Conservation (phyloP, 768 basidiomycete genomes). For the Mycena capillaripes region DNA sequence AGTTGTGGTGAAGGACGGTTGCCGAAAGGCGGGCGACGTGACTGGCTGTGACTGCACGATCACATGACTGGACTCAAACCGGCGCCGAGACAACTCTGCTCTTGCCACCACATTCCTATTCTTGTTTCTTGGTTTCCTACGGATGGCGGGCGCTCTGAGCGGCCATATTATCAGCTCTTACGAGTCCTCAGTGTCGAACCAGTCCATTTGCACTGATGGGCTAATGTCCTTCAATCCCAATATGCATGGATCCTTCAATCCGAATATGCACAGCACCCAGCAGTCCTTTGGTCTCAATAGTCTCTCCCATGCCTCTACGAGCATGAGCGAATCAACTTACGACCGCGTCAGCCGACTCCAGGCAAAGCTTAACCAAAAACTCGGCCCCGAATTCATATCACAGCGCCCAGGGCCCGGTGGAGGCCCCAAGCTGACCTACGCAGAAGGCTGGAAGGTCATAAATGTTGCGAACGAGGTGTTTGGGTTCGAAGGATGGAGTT, state of each 20-base stretch:
- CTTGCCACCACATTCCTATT: slow-evolving; percentile 29
- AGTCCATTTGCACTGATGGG: slow-evolving; percentile 61
- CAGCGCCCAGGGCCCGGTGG: slow-evolving; percentile 90
- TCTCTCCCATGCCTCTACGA: slow-evolving; percentile 44
- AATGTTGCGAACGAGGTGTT: slow-evolving; percentile 99
- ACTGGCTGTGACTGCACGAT: not conserved
- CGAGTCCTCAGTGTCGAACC: slow-evolving; percentile 41
- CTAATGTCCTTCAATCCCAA: slow-evolving; percentile 72
- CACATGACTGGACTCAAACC: not conserved
- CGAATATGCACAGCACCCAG: slow-evolving; percentile 41
- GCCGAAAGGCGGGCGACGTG: too few relatives aligned
- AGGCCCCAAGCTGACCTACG: slow-evolving; percentile 91
- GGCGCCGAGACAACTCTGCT: not conserved
- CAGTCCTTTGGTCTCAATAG: slow-evolving; percentile 44
- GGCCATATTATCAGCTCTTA: slow-evolving; percentile 69
- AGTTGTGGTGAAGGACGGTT: too few relatives aligned
- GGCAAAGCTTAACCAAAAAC: slow-evolving; percentile 85
- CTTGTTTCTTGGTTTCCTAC: slow-evolving; percentile 33
- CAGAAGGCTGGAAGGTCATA: slow-evolving; percentile 98
- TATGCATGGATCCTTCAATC: slow-evolving; percentile 63
- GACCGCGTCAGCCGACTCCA: slow-evolving; percentile 81
- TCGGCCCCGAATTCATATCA: slow-evolving; percentile 96
- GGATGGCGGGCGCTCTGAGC: slow-evolving; percentile 73
- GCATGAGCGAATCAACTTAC: slow-evolving; percentile 73
- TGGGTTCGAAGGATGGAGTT: slow-evolving; percentile 97